Base-by-base conservation (phyloP, 108 stramenopile genomes). In the Skeletonema costatum region DNA sequence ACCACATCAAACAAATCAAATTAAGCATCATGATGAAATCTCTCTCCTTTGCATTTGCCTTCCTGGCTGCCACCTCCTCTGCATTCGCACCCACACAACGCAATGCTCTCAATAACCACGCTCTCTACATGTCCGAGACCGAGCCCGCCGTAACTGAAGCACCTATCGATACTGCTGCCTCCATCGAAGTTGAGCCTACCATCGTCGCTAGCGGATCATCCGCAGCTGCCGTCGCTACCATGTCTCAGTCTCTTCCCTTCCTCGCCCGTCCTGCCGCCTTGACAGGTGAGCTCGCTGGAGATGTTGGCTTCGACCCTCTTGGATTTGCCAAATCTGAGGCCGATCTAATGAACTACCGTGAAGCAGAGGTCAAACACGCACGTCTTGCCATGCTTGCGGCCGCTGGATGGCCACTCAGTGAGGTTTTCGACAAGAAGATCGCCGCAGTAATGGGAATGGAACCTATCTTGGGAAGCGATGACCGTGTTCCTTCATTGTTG, bases 291-390 rank as follows among this genome's bases (percentile, higher is more conserved):
- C 78, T 93, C 11, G 89, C 89, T 12, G 97, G 94, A 33, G 94
- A 96, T 74, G 93, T 93, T n/a, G 97, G 97, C 21, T 97, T 97
- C 71, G 97, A 97, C 76, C 97, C 97, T 31, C 68, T 96, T 13
- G 92, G 92, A 32, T 93, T 97, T 68, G 90, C 92, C 76, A 90
- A 91, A 71, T 68, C 78, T 33, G 64, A 81, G 29, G 79, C 67
- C 10, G 81, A 70, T 36, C 46, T 80, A 31, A 77, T 86, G 65
- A 83, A 80, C 58, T 83, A 71, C 60, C 85, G 85, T 39, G 94
- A 95, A 81, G 97, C 97, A 11, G 97, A 97, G 71, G 79, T 97
- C 71, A 97, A 97, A 85, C 97, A 97, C 71, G 91, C 89, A 10
- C 94, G 94, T 64, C 82, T 97, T 29, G 93, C 96, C 32, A 93